These are phyloP conservation scores for Ogataea salicorniae DNA, from an alignment of 805 yeast species.

Conservation along the genomic window DNA sequence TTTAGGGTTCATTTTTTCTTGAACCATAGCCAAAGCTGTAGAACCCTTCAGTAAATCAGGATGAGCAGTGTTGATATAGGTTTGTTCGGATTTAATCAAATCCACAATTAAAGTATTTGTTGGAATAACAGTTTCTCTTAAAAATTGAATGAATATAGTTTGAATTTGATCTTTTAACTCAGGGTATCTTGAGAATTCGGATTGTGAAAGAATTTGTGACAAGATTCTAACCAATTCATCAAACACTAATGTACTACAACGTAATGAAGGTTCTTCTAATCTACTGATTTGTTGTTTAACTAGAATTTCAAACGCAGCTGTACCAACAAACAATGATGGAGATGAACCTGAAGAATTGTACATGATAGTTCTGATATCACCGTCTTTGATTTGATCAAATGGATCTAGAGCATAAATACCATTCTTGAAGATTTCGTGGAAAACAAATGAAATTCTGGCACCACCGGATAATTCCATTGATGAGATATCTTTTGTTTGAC, in stretches of 20 bases:
- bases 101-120: slow-evolving; percentile 83
- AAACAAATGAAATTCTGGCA: slow-evolving; percentile 94
- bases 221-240: slow-evolving; percentile 92
- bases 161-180: slow-evolving; percentile 82
- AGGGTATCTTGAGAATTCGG: slow-evolving; percentile 86
- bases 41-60: slow-evolving; percentile 94
- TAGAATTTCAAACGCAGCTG: slow-evolving; percentile 93
- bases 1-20: slow-evolving; percentile 78
- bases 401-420: slow-evolving; percentile 93
- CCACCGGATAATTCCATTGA: slow-evolving; percentile 94
- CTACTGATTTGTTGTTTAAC: slow-evolving; percentile 91
- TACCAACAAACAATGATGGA: slow-evolving; percentile 94
- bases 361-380: slow-evolving; percentile 94
- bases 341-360: slow-evolving; percentile 96
- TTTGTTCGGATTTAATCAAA: slow-evolving; percentile 79
- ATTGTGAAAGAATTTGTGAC: slow-evolving; percentile 74
- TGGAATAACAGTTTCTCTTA: slow-evolving; percentile 76
- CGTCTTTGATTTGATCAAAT: slow-evolving; percentile 91
- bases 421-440: slow-evolving; percentile 91
- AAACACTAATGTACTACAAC: slow-evolving; percentile 85
- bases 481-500: slow-evolving; percentile 86
- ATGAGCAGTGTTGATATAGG: slow-evolving; percentile 95
- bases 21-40: slow-evolving; percentile 88
- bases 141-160: slow-evolving; percentile 69
- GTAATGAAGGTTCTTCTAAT: slow-evolving; percentile 87